phyloP scores from a whole-genome alignment of 495 filamentous ascomycete genomes.

The Xylaria grammica region DNA sequence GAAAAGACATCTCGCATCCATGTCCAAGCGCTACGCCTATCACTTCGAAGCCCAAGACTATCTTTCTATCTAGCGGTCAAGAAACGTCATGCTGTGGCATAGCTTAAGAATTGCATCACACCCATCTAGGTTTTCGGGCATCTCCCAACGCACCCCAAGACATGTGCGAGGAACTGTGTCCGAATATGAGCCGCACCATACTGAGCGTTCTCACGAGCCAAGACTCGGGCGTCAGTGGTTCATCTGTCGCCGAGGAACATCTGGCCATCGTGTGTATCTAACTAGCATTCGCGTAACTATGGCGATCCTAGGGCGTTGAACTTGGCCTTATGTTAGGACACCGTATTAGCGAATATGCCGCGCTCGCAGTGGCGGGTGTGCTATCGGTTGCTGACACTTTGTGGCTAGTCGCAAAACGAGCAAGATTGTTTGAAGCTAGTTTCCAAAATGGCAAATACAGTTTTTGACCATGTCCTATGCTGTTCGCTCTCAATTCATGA shows the following conservation, averaged over 20 bases:
- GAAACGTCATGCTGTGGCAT: constrained; percentile 58
- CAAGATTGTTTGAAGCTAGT: constrained; percentile 63
- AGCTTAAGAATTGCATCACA: constrained; percentile 63
- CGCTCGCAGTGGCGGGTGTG: constrained; percentile 70
- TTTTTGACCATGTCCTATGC: constrained; percentile 62
- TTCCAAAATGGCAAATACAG: constrained; percentile 59
- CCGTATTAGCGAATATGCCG: constrained; percentile 71
- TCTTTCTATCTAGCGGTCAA: constrained; percentile 65
- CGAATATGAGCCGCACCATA: constrained; percentile 56
- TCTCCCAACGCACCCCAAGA: constrained; percentile 64
- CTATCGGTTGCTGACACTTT: constrained; percentile 69
- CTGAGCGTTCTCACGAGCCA: constrained; percentile 58
- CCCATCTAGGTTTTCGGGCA: constrained; percentile 57
- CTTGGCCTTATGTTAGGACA: constrained; percentile 32
- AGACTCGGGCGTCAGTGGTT: constrained; percentile 48
- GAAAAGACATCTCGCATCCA: constrained; percentile 18
- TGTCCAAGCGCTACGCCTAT: constrained; percentile 19
- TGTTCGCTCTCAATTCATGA: constrained; percentile 69
- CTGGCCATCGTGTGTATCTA: constrained; percentile 63
- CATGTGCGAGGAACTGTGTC: constrained; percentile 57
- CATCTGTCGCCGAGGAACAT: constrained; percentile 69
- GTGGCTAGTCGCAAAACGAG: constrained; percentile 70
- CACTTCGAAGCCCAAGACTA: constrained; percentile 43
- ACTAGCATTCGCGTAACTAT: constrained; percentile 30
- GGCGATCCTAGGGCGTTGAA: constrained; percentile 31